These are phyloP conservation scores for Aspergillus fijiensis DNA, from an alignment of 2,329 filamentous ascomycete species.

Conservation along the genomic window DNA sequence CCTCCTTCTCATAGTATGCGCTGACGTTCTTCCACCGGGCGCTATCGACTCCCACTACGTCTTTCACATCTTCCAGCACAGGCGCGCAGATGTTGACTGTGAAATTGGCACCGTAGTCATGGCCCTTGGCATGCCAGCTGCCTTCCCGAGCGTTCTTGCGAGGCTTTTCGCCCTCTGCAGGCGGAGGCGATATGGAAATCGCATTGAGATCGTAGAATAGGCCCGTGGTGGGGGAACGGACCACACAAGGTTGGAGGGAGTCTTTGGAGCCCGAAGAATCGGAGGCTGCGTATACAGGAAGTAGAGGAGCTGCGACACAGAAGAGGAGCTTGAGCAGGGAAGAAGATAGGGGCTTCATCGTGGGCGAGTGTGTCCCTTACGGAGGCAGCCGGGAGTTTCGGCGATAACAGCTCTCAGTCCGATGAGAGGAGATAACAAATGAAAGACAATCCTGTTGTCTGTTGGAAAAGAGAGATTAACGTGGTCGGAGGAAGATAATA, in stretches of 20 bases:
- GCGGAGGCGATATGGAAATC: conserved; percentile 53
- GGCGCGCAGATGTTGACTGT: conserved; percentile 53
- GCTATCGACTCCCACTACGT: conserved; percentile 48
- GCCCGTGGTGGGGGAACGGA: conserved; percentile 59
- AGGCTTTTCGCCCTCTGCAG: conserved; percentile 39
- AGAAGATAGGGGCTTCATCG: conserved; percentile 38
- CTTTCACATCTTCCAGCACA: conserved; percentile 47
- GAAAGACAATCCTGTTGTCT: neutral
- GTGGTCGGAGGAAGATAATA: neutral
- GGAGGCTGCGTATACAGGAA: conserved; percentile 34
- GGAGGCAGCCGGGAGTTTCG: conserved; percentile 6
- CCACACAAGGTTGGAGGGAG: conserved; percentile 59
- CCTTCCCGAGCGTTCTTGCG: conserved; percentile 40
- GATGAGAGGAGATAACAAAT: conserved; percentile 2
- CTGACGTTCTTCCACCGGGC: conserved; percentile 48
- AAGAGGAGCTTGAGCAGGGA: conserved; percentile 33
- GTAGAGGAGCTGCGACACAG: conserved; percentile 34
- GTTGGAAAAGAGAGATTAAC: neutral
- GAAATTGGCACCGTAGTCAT: conserved; percentile 53
- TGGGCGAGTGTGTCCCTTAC: conserved; percentile 14
- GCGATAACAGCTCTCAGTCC: conserved; percentile 3
- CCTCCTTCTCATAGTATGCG: conserved; percentile 48
- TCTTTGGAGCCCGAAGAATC: conserved; percentile 44
- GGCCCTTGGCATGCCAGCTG: conserved; percentile 51
- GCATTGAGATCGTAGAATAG: conserved; percentile 64